Percentiles rank a stretch among this genome's conserved stretches.
These are phyloP conservation scores for Rhododendron molle DNA, from an alignment of 148 eudicot genomes.

Conservation along the genomic window DNA sequence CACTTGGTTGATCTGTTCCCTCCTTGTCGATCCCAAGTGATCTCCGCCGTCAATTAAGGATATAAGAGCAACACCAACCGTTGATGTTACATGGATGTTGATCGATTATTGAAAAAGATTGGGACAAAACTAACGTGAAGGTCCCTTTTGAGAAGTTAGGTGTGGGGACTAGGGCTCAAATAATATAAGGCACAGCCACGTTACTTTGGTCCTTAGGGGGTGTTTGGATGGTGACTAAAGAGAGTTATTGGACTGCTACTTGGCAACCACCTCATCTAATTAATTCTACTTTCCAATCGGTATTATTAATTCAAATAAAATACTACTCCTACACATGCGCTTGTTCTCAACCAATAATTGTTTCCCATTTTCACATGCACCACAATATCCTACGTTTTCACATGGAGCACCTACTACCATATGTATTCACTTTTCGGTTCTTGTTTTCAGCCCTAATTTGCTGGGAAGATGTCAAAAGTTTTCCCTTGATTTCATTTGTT, in stretches of 20 bases:
- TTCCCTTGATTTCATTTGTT: background rate
- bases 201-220: background rate
- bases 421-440: background rate
- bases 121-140: background rate
- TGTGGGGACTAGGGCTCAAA: background rate
- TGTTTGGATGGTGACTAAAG: background rate
- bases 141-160: background rate
- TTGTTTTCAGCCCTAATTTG: background rate
- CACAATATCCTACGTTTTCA: background rate
- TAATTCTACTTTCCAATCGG: background rate
- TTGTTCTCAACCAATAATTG: background rate
- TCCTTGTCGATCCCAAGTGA: background rate
- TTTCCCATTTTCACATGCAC: background rate
- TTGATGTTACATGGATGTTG: background rate
- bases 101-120: background rate
- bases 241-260: background rate
- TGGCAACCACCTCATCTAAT: background rate
- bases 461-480: background rate
- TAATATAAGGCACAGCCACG: background rate
- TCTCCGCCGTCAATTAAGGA: background rate
- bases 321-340: background rate
- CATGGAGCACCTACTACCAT: background rate
- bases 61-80: background rate
- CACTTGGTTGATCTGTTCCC: background rate
- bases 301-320: no score